A percentile compares a stretch with the other conserved stretches of the same genome.
These are phyloP conservation scores for Trypanosoma lewisi DNA, from an alignment of 208 protist genomes.

Conservation along the genomic window DNA sequence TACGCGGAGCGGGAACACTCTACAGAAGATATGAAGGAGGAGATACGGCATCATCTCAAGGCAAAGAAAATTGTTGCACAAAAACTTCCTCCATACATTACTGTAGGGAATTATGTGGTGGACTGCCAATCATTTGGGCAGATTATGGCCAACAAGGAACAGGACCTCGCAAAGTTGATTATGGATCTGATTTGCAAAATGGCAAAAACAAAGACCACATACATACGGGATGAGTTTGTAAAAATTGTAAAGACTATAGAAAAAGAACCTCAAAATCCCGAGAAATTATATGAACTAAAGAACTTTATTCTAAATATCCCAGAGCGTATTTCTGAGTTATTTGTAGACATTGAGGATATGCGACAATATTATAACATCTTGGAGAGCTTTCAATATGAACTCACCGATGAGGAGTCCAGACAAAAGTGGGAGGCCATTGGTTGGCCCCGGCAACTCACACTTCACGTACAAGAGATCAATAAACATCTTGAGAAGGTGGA, in stretches of 20 bases:
- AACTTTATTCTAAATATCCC: constrained; percentile 86
- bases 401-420: constrained; percentile 92
- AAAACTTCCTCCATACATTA: constrained; percentile 88
- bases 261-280: constrained; percentile 82
- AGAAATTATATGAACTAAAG: constrained; percentile 91
- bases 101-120: constrained; percentile 94
- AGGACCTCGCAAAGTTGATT: constrained; percentile 89
- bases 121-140: constrained; percentile 92
- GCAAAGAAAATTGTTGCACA: constrained; percentile 88
- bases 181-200: constrained; percentile 91
- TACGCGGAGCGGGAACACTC: constrained; percentile 85
- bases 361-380: constrained; percentile 91
- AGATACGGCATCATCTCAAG: constrained; percentile 87
- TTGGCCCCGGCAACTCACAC: constrained; percentile 90
- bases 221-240: constrained; percentile 83
- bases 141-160: constrained; percentile 92
- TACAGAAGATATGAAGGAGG: constrained; percentile 91
- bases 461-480: constrained; percentile 62
- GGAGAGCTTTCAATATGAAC: constrained; percentile 92
- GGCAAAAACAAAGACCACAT: constrained; percentile 64
- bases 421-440: constrained; percentile 92
- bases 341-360: constrained; percentile 85
- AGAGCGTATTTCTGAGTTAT: constrained; percentile 72
- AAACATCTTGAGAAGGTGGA: constrained; percentile 91
- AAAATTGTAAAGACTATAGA: constrained; percentile 81